Base-by-base conservation (phyloP, 805 yeast species). In the Cyberlindnera xylosilytica region DNA sequence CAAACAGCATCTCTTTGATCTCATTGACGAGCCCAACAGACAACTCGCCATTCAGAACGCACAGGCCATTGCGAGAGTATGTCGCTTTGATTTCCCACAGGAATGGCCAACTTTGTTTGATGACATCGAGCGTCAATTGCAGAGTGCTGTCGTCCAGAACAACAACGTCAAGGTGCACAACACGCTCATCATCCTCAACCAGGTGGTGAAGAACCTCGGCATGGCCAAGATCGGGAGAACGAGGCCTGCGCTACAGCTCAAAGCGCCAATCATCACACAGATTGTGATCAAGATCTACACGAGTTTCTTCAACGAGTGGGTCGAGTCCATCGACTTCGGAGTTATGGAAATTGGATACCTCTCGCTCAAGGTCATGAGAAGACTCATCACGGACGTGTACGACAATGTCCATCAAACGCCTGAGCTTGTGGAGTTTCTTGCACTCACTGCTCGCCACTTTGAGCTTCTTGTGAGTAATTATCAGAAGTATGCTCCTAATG, bases 91-190 rank as follows among this genome's bases (percentile, higher is more conserved):
- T 54, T 93, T 87, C 58, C 97, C 98, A 0, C 61, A 66, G 2
- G 89, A 83, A 35, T 93, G 97, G 97, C 89, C 95, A 0, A 62
- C 73, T 3, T 58, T 93, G 16, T 84, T 93, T 56, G 90, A 85
- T 43, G 81, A 81, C 12, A 47, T 83, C 1, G 71, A 76, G 34
- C 54, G 54, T 4, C 53, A 69, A 17, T 54, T 83, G 36, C 77
- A 65, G 43, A 62, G 68, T 11, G 71, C 72, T 15, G 69, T 70
- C 12, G 62, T 66, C 20, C 62, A 64, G 34, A 68, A 64, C 20
- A 74, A 79, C 47, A 61, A 79, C 31, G 67, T 79, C 4, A 72
- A 78, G 31, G 63, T 83, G 9, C 78, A 79, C 57, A 87, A 88
- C 54, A 53, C 79, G 11, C 68, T 89, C 44, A 64, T 80, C 15